Conservation (phyloP, 352 stramenopile species). For the Globisporangium spiculum region DNA sequence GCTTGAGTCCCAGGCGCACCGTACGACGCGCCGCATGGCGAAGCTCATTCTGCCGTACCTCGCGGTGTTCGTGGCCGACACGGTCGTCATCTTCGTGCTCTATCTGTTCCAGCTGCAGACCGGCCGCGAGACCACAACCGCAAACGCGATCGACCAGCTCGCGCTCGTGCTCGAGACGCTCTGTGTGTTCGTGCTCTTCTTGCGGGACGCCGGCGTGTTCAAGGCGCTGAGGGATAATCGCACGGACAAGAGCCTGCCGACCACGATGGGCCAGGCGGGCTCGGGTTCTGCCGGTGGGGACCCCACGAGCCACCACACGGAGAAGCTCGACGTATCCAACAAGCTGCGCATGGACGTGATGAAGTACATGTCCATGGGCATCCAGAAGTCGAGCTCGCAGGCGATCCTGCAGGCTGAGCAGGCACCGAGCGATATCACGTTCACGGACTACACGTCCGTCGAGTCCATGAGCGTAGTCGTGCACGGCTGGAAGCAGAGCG, state of each 20-base stretch:
- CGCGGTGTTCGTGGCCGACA: constrained; percentile 56
- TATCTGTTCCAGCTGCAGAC: constrained; percentile 44
- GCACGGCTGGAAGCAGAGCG: constrained; percentile 51
- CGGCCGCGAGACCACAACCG: constrained; percentile 33
- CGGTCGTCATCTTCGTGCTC: constrained; percentile 42
- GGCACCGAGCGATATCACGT: constrained; percentile 32
- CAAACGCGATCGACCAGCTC: constrained; percentile 69
- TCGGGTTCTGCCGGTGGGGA: constrained; percentile 1
- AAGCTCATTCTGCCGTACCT: constrained; percentile 83
- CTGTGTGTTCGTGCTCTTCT: constrained; percentile 73
- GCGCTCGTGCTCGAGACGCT: constrained; percentile 71
- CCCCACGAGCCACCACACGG: constrained; percentile 12
- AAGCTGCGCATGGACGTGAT: constrained; percentile 83
- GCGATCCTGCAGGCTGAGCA: constrained; percentile 35
- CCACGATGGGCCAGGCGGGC: constrained; percentile 23
- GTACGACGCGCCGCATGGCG: constrained; percentile 77
- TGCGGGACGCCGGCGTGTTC: constrained; percentile 66
- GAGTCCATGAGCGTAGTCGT: constrained; percentile 73
- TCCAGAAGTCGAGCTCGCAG: constrained; percentile 69
- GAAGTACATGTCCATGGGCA: constrained; percentile 85
- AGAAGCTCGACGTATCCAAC: constrained; percentile 72
- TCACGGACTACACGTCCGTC: constrained; percentile 69
- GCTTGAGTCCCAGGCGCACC: constrained; percentile 74
- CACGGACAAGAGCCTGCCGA: constrained; percentile 13
- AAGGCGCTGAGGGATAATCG: constrained; percentile 24